A percentile compares a stretch with the other conserved stretches of the same genome.
These are phyloP conservation scores for Eucalyptus paniculata DNA, from an alignment of 345 rosid genomes.

Conservation along the genomic window DNA sequence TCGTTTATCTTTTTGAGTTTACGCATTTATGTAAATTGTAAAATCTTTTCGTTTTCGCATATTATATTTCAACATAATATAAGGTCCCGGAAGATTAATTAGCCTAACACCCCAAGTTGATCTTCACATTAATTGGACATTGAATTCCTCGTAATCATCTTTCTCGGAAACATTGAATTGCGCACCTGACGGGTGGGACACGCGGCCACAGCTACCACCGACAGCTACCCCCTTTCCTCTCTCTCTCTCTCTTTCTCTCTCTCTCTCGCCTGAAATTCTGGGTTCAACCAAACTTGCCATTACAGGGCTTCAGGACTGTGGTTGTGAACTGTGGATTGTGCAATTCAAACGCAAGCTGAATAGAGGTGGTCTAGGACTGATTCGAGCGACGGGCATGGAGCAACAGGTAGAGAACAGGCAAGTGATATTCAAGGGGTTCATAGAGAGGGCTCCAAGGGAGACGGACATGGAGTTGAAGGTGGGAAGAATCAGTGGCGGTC, in stretches of 20 bases:
- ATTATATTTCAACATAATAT: neutral
- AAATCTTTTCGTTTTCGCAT: accelerated
- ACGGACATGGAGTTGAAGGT: slow-evolving; percentile 36
- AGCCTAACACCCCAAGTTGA: neutral
- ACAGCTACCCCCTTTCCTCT: neutral
- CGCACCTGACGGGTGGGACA: neutral
- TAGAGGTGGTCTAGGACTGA: neutral
- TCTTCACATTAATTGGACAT: neutral
- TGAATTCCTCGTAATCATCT: neutral
- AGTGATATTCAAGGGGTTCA: slow-evolving; percentile 33
- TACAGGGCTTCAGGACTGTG: neutral
- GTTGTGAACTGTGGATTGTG: neutral
- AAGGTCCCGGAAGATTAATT: neutral
- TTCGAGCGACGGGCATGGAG: neutral
- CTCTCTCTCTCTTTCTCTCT: neutral
- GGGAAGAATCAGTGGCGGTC: slow-evolving; percentile 3
- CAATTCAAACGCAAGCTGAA: neutral
- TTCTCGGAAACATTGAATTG: neutral
- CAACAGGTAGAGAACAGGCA: slow-evolving; percentile 19
- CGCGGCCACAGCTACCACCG: neutral
- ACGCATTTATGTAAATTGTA: accelerated
- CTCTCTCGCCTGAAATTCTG: neutral
- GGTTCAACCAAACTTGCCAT: neutral
- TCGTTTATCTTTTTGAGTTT: too few relatives aligned
- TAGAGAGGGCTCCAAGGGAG: slow-evolving; percentile 27